These are phyloP conservation scores for Fonsecaea nubica DNA, from an alignment of 2,329 filamentous ascomycete species.

Conservation along the genomic window DNA sequence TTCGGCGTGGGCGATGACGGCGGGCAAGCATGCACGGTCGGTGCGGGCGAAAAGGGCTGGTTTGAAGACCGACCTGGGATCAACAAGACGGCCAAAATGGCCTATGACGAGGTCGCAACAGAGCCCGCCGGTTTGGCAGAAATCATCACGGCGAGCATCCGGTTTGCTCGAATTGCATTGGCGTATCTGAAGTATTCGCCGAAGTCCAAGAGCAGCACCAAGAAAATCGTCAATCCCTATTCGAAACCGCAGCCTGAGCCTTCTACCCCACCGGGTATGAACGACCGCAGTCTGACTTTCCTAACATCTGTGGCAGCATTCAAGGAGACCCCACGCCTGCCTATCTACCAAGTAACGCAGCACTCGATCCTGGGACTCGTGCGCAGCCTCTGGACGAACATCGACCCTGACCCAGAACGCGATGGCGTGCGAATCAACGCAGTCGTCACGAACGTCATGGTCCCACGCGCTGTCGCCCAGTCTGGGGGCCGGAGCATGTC, in stretches of 20 bases:
- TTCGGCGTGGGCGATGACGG: constrained; percentile 38
- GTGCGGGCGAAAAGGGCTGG: constrained; percentile 35
- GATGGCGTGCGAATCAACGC: constrained; percentile 53
- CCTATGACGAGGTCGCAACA: constrained; percentile 50
- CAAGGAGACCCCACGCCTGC: constrained; percentile 56
- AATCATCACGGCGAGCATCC: constrained; percentile 56
- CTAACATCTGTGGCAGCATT: constrained; percentile 58
- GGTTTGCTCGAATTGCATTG: constrained; percentile 57
- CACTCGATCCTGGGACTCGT: constrained; percentile 60
- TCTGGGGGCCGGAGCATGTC: constrained; percentile 46
- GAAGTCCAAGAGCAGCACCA: constrained; percentile 25
- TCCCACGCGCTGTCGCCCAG: constrained; percentile 48
- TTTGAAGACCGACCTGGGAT: constrained; percentile 30
- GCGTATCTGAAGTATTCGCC: constrained; percentile 56
- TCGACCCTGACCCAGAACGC: constrained; percentile 31
- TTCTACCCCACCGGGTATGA: constrained; percentile 30
- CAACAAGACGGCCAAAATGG: constrained; percentile 46
- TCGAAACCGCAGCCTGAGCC: constrained; percentile 21
- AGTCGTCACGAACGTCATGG: constrained; percentile 55
- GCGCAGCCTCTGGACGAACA: constrained; percentile 50
- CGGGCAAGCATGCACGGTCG: constrained; percentile 32
- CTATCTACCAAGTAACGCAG: constrained; percentile 57
- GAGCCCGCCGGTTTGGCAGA: constrained; percentile 45
- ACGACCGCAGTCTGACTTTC: constrained; percentile 53
- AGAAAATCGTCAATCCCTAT: constrained; percentile 32